A percentile compares a stretch with the other conserved stretches of the same genome.
phyloP scores from a whole-genome alignment of 164 flowering plant species.

The Aristolochia contorta region DNA sequence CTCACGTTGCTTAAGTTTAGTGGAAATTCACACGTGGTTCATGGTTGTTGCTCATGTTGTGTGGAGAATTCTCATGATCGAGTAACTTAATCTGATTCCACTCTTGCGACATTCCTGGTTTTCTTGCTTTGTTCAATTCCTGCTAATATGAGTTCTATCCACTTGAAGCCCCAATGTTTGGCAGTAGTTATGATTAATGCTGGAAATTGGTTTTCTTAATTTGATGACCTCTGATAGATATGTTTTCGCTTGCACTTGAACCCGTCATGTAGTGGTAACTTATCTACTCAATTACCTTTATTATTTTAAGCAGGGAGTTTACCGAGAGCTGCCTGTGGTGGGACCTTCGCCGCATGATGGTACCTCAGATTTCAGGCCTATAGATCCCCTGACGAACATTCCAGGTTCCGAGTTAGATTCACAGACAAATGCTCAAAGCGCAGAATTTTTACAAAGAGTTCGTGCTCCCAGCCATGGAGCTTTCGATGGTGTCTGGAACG shows the following conservation, averaged over 20 bases:
- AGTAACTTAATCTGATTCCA: no score
- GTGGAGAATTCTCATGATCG: no score
- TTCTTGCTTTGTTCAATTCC: no score
- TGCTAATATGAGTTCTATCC: no score
- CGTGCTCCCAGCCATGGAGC: constrained; percentile 38
- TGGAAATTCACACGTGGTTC: no score
- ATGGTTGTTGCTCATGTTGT: no score
- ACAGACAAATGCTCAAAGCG: constrained; percentile 43
- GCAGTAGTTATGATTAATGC: not conserved
- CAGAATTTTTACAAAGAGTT: constrained; percentile 53
- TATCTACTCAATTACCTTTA: not conserved
- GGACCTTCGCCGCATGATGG: constrained; percentile 26
- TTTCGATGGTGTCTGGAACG: constrained; percentile 69
- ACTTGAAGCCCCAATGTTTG: not conserved
- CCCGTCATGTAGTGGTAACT: not conserved
- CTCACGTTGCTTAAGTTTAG: no score
- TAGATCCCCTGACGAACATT: constrained; percentile 30
- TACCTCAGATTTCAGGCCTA: constrained; percentile 18
- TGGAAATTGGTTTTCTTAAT: not conserved
- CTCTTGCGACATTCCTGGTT: no score
- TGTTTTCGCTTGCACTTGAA: not conserved
- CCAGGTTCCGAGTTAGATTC: constrained; percentile 66
- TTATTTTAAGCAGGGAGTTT: constrained; percentile 40
- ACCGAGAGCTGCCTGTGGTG: constrained; percentile 66
- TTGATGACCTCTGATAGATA: not conserved